Base-by-base conservation (phyloP, 345 rosid genomes). In the Syzygium aromaticum region DNA sequence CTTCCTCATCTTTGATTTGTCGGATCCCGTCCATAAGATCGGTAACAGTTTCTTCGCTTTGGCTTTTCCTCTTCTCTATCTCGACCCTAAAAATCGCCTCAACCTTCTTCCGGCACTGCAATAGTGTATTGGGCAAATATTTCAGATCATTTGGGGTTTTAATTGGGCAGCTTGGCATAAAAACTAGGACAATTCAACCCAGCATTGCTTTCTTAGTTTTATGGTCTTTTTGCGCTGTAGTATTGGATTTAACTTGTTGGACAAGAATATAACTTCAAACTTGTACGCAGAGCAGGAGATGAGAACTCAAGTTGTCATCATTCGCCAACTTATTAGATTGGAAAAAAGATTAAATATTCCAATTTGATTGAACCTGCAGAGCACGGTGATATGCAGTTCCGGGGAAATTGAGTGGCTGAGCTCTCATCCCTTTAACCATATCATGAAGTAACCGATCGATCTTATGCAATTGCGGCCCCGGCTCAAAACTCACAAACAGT, bases 1-100 rank as follows among this genome's bases (percentile, higher is more conserved):
- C 93, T 77, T 90, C 85, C 4, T 90, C 93, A 21, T 91, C 93
- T 86, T 86, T 87, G 15, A 91, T 87, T 63, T 88, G 88, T 90
- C 89, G 88, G 43, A 92, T 78, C 2, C 92, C 90, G 33, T 92
- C 92, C 93, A 92, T 90, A 15, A 92, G 87, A 88, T 92, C 91
- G 15, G 87, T 89, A 23, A 38, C 43, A 5, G 49, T 84, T 53
- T 86, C 86, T 54, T 43, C 49, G 51, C 17, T 88, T 6, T 30
- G 52, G 28, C 40, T 87, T 88, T 86, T 91, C 88, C 88, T 90
- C 87, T 89, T 89, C 89, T 91, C 90, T 5, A 86, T 86, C 90
- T 88, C 84, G 7, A 2, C 87, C 54, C 52, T 73, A 53, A 89
- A 91, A 51, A 90, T 88, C 0, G 22, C 85, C 28, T 90, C 84